Conservation (phyloP, 257 asterid species). For the Haberlea rhodopensis region DNA sequence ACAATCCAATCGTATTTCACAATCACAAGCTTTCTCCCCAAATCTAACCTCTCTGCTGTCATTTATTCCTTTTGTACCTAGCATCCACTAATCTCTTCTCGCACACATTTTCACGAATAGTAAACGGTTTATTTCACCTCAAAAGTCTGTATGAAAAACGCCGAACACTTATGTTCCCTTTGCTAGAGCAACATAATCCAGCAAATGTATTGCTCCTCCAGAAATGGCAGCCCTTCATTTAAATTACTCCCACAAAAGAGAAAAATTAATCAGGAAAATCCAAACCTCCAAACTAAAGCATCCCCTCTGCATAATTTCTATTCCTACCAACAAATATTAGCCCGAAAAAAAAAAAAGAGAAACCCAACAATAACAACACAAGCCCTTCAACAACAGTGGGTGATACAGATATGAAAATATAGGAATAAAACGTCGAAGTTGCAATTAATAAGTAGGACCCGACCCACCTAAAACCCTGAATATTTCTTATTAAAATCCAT, state of each 20-base stretch:
- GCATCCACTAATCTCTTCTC: conserved; percentile 5
- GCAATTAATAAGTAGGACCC: conserved; percentile 25
- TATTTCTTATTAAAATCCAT: conserved; percentile 38
- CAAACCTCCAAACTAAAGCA: conserved; percentile 43
- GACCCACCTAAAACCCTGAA: conserved; percentile 60
- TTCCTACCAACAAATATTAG: conserved; percentile 4
- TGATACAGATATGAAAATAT: not conserved
- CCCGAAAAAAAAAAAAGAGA: conserved; percentile 23
- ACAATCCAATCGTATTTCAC: conserved; percentile 72
- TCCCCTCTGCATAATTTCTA: conserved; percentile 20
- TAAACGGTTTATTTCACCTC: not conserved
- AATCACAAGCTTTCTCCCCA: conserved; percentile 57
- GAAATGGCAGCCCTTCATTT: conserved; percentile 30
- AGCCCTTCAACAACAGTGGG: too few relatives aligned
- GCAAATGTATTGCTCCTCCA: conserved; percentile 26
- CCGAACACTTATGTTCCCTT: conserved; percentile 30
- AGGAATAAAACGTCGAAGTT: conserved; percentile 23
- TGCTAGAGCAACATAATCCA: conserved; percentile 33
- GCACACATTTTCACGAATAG: not conserved
- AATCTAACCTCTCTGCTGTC: conserved; percentile 30
- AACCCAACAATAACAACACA: conserved; percentile 28
- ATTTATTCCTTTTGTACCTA: conserved; percentile 28
- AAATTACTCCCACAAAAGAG: conserved; percentile 25
- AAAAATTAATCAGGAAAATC: conserved; percentile 44
- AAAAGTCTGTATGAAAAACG: conserved; percentile 32